Evolutionary conservation across 768 basidiomycete species (phyloP), one percentile per base, ranked within the genome.

Genomic region (Suillus placidus): DNA sequence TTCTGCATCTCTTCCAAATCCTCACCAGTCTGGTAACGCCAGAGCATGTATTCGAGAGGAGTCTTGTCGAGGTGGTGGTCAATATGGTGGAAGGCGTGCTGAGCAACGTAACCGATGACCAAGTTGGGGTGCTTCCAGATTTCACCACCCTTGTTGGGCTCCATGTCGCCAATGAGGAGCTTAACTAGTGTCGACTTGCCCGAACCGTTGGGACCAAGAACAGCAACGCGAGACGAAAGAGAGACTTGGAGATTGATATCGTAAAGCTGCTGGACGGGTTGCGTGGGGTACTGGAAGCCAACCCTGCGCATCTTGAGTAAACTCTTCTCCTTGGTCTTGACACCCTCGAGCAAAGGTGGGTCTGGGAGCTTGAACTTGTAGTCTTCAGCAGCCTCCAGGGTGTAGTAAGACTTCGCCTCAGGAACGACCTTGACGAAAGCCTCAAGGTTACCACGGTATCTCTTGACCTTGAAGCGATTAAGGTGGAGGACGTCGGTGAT

Each of bases 21-120:
- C 80, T 98, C 96, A 79, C 96, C 96, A 66, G 96, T 98, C 87
- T 98, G 96, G 89, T 97, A 98, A 82, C 96, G 95, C 96, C 96
- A 98, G 70, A 97, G 83, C 94, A 98, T 95, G 87, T 98, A 98
- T 83, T 98, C 96, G 72, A 98, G 90, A 60, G 96, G 94, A 16
- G 96, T 98, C 87, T 95, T 97, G 87, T 98, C 96, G 76, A 98
- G 93, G 77, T 98, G 96, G 79, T 94, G 83, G 79, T 98, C 96
- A 76, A 98, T 98, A 80, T 98, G 96, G 85, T 98, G 96, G 95
- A 98, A 98, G 67, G 96, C 96, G 80, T 98, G 96, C 81, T 98
- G 96, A 49, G 96, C 96, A 71, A 98, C 96, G 82, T 98, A 98
- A 75, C 96, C 96, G 68, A 98, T 97, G 82, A 98, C 96, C 88